Evolutionary conservation across 2,329 filamentous ascomycete genomes (phyloP), one percentile per base, ranked within the genome.

Genomic region (Talaromyces islandicus): DNA sequence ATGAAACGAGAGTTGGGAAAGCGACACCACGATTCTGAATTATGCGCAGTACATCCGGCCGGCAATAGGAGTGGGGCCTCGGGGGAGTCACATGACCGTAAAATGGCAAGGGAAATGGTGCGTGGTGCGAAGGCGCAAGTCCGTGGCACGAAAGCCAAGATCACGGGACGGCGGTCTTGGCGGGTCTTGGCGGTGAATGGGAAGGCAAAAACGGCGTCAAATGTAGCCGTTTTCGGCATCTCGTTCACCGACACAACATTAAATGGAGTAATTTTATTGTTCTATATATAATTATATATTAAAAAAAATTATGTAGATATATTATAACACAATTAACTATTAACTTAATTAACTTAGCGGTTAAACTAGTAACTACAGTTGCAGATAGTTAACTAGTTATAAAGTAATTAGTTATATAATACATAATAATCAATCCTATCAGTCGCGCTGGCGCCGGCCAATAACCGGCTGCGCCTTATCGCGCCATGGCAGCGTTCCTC

Each of bases 141-240:
- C 51, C 27, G 58, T 63, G 56, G 58, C 54, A 48, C 59, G 59
- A 58, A 61, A 50, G 19, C 11, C 6, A 24, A 14, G 12, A 24
- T 21, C 46, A 50, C 19, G 46, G 57, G 61, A 62, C 62, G 51
- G 38, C n/a, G 14, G 38, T 41, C 38, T 41, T 41, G 38, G 38
- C 38, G 32, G 59, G 56, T 53, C 54, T 54, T 19, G 56, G 59
- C 46, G 54, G 63, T 67, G 63, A 66, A 64, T 32, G 54, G 48
- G 62, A 59, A 58, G 58, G 59, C 25, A 52, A 66, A 67, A 68
- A 65, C 62, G 52, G 65, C 55, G 55, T 57, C 55, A 50, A 57
- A 21, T 50, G 55, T 50, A 46, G 55, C 55, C 55, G 55, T 57
- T 57, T 57, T 50, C 30, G 55, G 55, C 41, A 17, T 25, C 35